Conservation (phyloP, 768 basidiomycete genomes). For the Coprinellus micaceus region DNA sequence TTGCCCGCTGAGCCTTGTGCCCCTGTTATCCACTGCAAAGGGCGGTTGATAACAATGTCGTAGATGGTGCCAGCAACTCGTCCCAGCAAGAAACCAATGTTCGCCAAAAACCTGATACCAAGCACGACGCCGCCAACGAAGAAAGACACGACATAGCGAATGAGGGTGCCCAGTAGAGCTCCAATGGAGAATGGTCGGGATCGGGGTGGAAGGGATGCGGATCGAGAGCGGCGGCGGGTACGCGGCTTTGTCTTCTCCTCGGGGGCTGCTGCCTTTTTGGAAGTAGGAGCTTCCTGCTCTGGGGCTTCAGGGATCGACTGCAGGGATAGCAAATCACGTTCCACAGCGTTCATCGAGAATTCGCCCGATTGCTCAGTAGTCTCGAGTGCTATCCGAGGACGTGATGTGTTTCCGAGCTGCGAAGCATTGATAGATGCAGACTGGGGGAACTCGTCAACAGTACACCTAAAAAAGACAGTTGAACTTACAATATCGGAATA, state of each 20-base stretch:
- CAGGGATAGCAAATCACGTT: conserved; percentile 55
- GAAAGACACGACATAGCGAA: conserved; percentile 28
- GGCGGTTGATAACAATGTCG: conserved; percentile 48
- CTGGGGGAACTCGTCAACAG: conserved; percentile 18
- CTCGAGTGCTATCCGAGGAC: conserved; percentile 41
- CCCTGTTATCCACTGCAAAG: conserved; percentile 37
- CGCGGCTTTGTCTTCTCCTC: conserved; percentile 17
- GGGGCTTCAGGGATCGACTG: conserved; percentile 57
- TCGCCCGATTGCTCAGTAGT: conserved; percentile 27
- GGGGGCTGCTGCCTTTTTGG: conserved; percentile 24
- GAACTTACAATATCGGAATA: conserved; percentile 33
- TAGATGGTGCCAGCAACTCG: conserved; percentile 46
- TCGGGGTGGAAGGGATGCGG: conserved; percentile 16
- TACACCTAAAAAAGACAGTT: neutral
- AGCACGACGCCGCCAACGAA: conserved; percentile 19
- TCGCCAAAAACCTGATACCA: conserved; percentile 29
- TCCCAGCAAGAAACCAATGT: conserved; percentile 41
- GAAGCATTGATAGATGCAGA: conserved; percentile 32
- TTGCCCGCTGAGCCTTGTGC: conserved; percentile 25
- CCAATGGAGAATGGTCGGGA: conserved; percentile 37
- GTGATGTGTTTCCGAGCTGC: conserved; percentile 26
- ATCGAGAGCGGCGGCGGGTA: conserved; percentile 24
- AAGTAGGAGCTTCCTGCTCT: conserved; percentile 5
- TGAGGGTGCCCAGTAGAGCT: conserved; percentile 38
- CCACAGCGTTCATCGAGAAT: conserved; percentile 40